Base-by-base conservation (phyloP, 2,329 filamentous ascomycete species). In the Fusarium lyarnte region DNA sequence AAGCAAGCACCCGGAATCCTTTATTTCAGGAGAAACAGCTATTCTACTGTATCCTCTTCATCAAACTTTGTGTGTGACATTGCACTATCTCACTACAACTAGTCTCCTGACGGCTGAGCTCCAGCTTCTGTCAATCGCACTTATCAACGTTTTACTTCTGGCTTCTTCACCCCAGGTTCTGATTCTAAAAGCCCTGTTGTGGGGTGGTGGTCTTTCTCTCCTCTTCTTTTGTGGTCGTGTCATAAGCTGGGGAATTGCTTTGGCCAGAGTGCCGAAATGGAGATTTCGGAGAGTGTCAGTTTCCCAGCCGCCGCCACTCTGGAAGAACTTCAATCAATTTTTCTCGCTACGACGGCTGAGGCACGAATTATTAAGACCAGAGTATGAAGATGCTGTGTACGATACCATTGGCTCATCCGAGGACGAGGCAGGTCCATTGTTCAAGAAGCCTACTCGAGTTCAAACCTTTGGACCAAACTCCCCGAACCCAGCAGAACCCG, bases 231-330 rank as follows among this genome's bases (percentile, higher is more conserved):
- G 94, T 78, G 89, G 90, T 35, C 87, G 90, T 35, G 89, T 96
- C 17, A 89, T 98, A 39, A 88, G 87, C 76, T 97, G 94, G 93
- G 94, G 93, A 49, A 92, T 98, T 58, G 88, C 92, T 31, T 84
- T 99, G 68, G 95, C 95, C 55, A 88, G 95, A 63, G 93, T 98
- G 23, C 96, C 96, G 5, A 94, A 91, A 76, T 98, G 95, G 94
- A 93, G 95, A 46, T 95, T 98, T 76, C 88, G 90, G 75, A 89
- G 91, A 61, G 83, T 86, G 23, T 80, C 83, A 3, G 79, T 78
- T 35, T 76, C 62, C 81, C 82, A 74, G 80, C 82, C 63, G 68
- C 78, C 39, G 76, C 80, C 69, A 69, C 79, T 74, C 58, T 85
- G 73, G 77, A 86, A 75, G 81, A 82, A 69, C 58, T 82, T 75